Conservation (phyloP, 305 asterid species). For the Striga hermonthica region DNA sequence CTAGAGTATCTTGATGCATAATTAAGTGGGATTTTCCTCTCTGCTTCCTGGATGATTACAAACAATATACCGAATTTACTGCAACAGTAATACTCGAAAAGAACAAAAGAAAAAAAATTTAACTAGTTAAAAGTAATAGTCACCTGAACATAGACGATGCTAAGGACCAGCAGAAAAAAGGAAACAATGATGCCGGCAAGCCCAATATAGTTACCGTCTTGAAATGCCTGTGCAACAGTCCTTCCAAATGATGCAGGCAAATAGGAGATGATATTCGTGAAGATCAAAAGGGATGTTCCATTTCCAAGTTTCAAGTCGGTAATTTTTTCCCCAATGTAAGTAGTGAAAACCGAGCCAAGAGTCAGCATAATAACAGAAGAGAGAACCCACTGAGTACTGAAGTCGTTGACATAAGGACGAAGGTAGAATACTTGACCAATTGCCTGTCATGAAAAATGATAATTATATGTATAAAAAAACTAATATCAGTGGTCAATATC, state of each 20-base stretch:
- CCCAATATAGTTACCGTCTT: constrained; percentile 85
- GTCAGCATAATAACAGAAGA: constrained; percentile 74
- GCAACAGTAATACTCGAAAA: not conserved
- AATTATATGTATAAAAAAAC: not conserved
- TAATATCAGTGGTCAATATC: not conserved
- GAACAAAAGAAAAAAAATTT: not conserved
- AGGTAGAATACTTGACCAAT: constrained; percentile 87
- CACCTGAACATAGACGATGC: constrained; percentile 96
- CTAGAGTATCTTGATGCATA: constrained; percentile 78
- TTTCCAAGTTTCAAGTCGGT: constrained; percentile 92
- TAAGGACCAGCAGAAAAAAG: constrained; percentile 77
- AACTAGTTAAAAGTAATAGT: constrained; percentile 18
- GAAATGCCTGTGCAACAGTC: constrained; percentile 77
- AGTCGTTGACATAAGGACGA: constrained; percentile 92
- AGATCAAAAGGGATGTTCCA: constrained; percentile 91
- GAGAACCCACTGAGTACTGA: constrained; percentile 80
- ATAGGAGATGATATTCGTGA: constrained; percentile 95
- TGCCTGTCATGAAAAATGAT: constrained; percentile 56
- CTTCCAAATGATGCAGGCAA: constrained; percentile 96
- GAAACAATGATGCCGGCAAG: constrained; percentile 67
- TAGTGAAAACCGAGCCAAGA: constrained; percentile 77
- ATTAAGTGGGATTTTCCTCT: constrained; percentile 90
- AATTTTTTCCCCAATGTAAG: constrained; percentile 83
- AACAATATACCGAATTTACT: constrained; percentile 19
- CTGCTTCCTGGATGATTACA: constrained; percentile 77